Percentiles rank a stretch among this genome's conserved stretches.
Evolutionary conservation across 805 yeast genomes (phyloP).

Genomic region (Yamadazyma kitorensis): DNA sequence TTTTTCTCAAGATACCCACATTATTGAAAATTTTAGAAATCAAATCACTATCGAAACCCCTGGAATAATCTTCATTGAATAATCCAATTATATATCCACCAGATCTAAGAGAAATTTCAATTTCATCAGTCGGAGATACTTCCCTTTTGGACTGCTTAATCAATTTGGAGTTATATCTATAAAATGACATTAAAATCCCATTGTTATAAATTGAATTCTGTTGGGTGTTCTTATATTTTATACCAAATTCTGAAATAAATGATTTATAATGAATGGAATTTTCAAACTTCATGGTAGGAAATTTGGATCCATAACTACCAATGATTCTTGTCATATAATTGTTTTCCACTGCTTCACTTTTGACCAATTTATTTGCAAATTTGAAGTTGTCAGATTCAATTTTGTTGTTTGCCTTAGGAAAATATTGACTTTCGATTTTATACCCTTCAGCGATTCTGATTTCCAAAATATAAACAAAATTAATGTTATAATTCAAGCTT

Average conservation of each 20-base stretch:
- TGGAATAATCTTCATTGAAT: constrained; percentile 30
- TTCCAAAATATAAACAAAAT: constrained; percentile 51
- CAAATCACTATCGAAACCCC: constrained; percentile 28
- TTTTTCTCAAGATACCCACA: constrained; percentile 46
- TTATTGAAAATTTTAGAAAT: constrained; percentile 47
- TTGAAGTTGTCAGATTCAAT: constrained; percentile 45
- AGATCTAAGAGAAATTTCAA: constrained; percentile 46
- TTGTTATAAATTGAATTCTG: constrained; percentile 33
- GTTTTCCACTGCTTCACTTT: constrained; percentile 28
- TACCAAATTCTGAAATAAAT: constrained; percentile 52
- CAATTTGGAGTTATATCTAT: constrained; percentile 40
- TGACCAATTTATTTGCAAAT: constrained; percentile 34
- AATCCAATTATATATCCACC: constrained; percentile 53
- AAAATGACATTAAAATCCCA: constrained; percentile 56
- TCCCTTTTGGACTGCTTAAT: constrained; percentile 25
- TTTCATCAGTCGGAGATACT: constrained; percentile 9
- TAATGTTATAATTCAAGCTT: constrained; percentile 29
- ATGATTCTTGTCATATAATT: constrained; percentile 43
- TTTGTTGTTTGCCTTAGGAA: constrained; percentile 41
- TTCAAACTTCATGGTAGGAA: constrained; percentile 27
- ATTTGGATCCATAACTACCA: constrained; percentile 37
- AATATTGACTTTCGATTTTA: constrained; percentile 38
- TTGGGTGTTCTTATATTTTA: constrained; percentile 35
- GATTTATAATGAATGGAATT: constrained; percentile 41
- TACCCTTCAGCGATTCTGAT: constrained; percentile 48